Base-by-base conservation (phyloP, 352 stramenopile species). In the Phytophthora melonis region DNA sequence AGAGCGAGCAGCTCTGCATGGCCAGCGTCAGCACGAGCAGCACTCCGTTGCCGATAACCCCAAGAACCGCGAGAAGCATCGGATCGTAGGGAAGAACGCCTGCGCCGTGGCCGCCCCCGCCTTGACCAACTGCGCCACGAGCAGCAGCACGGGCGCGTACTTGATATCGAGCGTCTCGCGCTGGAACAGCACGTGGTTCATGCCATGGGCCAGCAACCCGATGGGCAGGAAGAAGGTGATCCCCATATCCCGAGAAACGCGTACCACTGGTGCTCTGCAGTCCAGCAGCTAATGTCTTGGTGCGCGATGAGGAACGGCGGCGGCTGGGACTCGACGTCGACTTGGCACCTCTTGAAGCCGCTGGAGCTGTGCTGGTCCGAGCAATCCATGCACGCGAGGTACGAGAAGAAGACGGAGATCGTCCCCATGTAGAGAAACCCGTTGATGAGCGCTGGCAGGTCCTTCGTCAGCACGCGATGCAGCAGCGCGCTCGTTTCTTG, bases 121-220 rank as follows among this genome's bases (percentile, higher is more conserved):
- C 62, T 92, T 92, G 41, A 84, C 72, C 30, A 92, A 58, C 56
- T 92, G 84, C 13, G 72, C 82, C 9, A 88, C 73, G 2, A 92
- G 77, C 23, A 85, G 52, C 34, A 89, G 64, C 9, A 88, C 80
- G 0, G 82, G 82, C 4, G 84, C 84, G 27, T 88, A 92, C 60
- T 90, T 89, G 67, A 90, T 83, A 61, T 90, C 84, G 18, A 90
- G 64, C 32, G 77, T 82, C 54, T 90, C 84, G 34, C 84, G 77
- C 45, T 86, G 81, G 45, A 92, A 92, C 45, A 92, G 49, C 19
- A 92, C 84, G 23, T 92, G 82, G 50, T 77, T 89, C 84, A 92
- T 90, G 21, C 84, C 84, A 34, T 88, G 79, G 7, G 80, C 74
- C 25, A 92, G 70, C 34, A 92, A 53, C 2, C 82, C 84, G 14